Conservation (phyloP, 2,329 filamentous ascomycete species). For the Aspergillus sergii region DNA sequence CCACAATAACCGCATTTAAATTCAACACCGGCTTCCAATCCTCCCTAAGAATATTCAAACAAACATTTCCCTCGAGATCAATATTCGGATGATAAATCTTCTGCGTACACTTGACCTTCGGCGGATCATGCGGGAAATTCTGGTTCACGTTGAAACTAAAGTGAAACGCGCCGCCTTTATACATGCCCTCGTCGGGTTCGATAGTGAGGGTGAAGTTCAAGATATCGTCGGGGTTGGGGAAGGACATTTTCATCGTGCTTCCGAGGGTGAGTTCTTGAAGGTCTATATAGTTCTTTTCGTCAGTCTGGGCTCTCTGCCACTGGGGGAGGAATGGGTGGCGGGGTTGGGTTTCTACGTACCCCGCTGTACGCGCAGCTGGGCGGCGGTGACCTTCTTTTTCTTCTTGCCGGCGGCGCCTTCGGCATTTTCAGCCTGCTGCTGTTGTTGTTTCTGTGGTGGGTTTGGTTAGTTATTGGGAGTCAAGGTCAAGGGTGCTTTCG, state of each 20-base stretch:
- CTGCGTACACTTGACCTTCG: constrained; percentile 94
- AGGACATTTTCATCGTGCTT: constrained; percentile 59
- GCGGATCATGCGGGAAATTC: constrained; percentile 95
- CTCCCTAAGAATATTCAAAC: constrained; percentile 93
- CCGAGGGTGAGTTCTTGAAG: constrained; percentile 55
- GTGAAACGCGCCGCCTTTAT: constrained; percentile 82
- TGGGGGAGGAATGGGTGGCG: not conserved
- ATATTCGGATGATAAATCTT: constrained; percentile 99
- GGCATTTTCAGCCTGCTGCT: constrained; percentile 93
- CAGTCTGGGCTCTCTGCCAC: not conserved
- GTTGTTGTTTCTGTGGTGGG: constrained; percentile 65
- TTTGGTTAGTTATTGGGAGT: not conserved
- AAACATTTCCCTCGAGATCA: constrained; percentile 95
- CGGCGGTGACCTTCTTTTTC: constrained; percentile 98
- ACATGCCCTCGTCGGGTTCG: constrained; percentile 65
- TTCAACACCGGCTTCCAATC: constrained; percentile 99
- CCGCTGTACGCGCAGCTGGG: constrained; percentile 93
- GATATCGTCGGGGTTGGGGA: constrained; percentile 60
- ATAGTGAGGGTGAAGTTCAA: constrained; percentile 56
- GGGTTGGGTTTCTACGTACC: constrained; percentile 56
- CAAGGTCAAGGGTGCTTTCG: not conserved
- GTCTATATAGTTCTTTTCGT: constrained; percentile 32
- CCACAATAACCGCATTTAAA: constrained; percentile 93
- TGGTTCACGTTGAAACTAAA: constrained; percentile 93
- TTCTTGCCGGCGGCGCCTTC: constrained; percentile 77